Evolutionary conservation across 768 basidiomycete species (phyloP), one percentile per base, ranked within the genome.

Genomic region (Tubosaeta brunneosetosa): DNA sequence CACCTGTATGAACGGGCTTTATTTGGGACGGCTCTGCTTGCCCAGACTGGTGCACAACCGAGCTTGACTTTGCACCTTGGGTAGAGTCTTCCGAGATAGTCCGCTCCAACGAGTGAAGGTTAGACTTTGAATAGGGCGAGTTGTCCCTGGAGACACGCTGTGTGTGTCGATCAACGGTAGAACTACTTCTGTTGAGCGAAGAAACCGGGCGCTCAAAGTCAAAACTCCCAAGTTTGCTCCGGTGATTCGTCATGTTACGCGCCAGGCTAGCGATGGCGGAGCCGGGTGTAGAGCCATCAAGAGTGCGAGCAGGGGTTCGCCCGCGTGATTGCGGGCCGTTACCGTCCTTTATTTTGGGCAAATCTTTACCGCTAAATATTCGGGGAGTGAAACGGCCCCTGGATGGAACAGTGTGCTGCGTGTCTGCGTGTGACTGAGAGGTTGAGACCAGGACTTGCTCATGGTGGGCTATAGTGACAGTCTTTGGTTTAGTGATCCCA

Each of bases 191-290:
- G 49, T 69, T 71, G 47, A 71, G 61, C 2, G 57, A 57, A n/a
- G 69, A 69, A 13, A 80, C 76, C 0, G 86, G 86, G 33, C 85
- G 74, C 66, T 88, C 87, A 58, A 88, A 88, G 61, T 88, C 86
- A 64, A 88, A 88, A 60, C 82, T 85, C 6, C 85, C 85, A 56
- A 85, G 84, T 61, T 85, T 84, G 38, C 73, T 78, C 2, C 78
- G 69, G 45, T 77, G 74, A 29, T 61, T 72, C 22, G 58, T 61
- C 48, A 71, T 68, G 40, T 67, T 68, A 52, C 68, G 68, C 11
- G 41, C 44, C 32, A 47, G 55, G 29, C 50, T 45, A 32, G 47
- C 33, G 19, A 42, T 42, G 9, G 42, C 54, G 16, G 56, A 42
- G 14, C 41, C 38, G 26, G 56, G 45, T 47, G 53, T 13, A 11